phyloP scores from a whole-genome alignment of 2,329 filamentous ascomycete species.

The Sporothrix protearum region DNA sequence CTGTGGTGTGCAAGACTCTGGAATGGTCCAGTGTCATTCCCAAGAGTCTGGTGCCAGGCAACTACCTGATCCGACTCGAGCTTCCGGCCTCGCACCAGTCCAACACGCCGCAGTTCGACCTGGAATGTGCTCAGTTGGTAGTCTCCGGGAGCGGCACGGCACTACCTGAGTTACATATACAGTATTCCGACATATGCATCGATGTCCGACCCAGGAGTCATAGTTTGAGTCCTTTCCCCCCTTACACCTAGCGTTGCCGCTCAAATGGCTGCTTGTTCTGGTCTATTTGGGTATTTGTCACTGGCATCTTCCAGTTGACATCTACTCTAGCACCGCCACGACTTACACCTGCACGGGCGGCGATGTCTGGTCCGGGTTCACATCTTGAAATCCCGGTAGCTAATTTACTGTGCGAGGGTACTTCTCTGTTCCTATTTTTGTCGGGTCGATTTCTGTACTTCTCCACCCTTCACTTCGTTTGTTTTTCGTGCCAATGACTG shows the following conservation, averaged over 20 bases:
- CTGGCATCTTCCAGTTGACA: conserved; percentile 39
- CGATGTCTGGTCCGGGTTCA: conserved; percentile 46
- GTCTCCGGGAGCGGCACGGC: conserved; percentile 48
- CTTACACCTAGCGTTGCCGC: no score
- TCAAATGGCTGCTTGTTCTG: no score
- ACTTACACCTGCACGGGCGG: conserved; percentile 49
- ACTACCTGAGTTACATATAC: conserved; percentile 42
- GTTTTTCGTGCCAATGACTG: no score
- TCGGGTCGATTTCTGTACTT: no score
- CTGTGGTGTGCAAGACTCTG: conserved; percentile 41
- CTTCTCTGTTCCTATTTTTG: no score
- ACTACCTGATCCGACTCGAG: conserved; percentile 57
- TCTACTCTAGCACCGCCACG: conserved; percentile 43
- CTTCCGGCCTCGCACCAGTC: conserved; percentile 54
- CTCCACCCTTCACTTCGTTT: no score
- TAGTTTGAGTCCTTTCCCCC: not conserved
- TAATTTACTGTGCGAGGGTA: no score
- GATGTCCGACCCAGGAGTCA: conserved; percentile 47
- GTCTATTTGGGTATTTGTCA: not conserved
- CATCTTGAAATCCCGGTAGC: conserved; percentile 10
- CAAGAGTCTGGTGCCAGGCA: conserved; percentile 46
- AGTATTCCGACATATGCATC: conserved; percentile 45
- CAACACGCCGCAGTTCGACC: conserved; percentile 52
- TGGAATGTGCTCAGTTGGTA: conserved; percentile 53
- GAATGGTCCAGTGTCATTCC: conserved; percentile 52